A percentile compares a stretch with the other conserved stretches of the same genome.
phyloP scores from a whole-genome alignment of 2,329 filamentous ascomycete genomes.

The Biscogniauxia sp. region DNA sequence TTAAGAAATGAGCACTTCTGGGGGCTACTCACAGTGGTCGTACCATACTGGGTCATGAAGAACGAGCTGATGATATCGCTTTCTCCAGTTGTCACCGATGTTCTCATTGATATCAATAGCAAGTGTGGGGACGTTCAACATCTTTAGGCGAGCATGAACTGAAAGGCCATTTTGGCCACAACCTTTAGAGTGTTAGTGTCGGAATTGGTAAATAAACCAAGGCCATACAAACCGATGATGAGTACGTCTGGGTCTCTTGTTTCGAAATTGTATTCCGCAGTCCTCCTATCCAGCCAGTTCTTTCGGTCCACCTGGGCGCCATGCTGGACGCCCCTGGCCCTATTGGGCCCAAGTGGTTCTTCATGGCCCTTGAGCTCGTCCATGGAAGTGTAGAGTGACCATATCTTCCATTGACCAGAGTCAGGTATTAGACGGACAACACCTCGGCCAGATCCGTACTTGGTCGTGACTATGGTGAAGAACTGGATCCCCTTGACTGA shows the following conservation, averaged over 20 bases:
- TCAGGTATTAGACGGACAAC: slow-evolving; percentile 44
- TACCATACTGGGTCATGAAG: slow-evolving; percentile 64
- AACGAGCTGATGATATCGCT: slow-evolving; percentile 54
- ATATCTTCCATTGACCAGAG: slow-evolving; percentile 50
- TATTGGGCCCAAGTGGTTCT: slow-evolving; percentile 38
- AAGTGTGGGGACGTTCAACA: slow-evolving; percentile 50
- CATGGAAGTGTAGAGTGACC: slow-evolving; percentile 53
- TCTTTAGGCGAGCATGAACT: slow-evolving; percentile 52
- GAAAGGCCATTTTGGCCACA: slow-evolving; percentile 55
- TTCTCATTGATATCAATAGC: slow-evolving; percentile 49
- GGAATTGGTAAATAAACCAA: not conserved
- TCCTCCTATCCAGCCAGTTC: slow-evolving; percentile 53
- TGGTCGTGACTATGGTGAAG: slow-evolving; percentile 46
- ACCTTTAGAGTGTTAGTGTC: slow-evolving; percentile 34
- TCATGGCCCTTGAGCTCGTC: slow-evolving; percentile 43
- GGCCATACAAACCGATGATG: slow-evolving; percentile 45
- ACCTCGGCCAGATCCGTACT: slow-evolving; percentile 48
- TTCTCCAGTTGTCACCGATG: slow-evolving; percentile 60
- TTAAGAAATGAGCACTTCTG: not conserved
- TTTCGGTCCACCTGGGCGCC: slow-evolving; percentile 43
- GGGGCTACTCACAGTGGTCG: slow-evolving; percentile 36
- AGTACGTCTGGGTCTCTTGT: slow-evolving; percentile 51
- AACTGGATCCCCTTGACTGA: slow-evolving; percentile 48
- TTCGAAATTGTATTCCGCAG: slow-evolving; percentile 44
- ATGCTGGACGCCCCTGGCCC: slow-evolving; percentile 49